Base-by-base conservation (phyloP, 2,329 filamentous ascomycete genomes). In the Rutstroemia sp. region DNA sequence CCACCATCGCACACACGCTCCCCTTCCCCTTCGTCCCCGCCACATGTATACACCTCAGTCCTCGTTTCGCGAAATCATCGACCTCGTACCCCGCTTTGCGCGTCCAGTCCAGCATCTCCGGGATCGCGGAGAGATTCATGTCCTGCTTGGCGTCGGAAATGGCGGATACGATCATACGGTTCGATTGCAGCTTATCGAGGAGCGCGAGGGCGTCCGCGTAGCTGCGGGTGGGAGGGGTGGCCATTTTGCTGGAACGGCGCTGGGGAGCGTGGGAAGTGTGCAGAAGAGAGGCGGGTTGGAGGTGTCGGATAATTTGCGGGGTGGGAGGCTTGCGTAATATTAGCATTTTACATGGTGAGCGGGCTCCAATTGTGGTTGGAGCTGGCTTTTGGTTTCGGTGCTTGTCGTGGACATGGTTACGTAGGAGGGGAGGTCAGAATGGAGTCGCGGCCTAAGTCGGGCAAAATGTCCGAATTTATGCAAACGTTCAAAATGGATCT, bases 1-100 rank as follows among this genome's bases (percentile, higher is more conserved):
- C 78, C 56, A 81, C 74, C 64, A 86, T 88, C 40, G 83, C 84
- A 65, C 84, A 89, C 1, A 84, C 87, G 65, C 81, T 87, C 17
- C 86, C 86, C 45, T 66, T 97, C 58, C 92, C 92, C 71, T 96
- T 97, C 4, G 92, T 96, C 12, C 92, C 92, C 1, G 92, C 89
- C 47, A 97, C 84, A 69, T 97, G 92, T 59, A 97, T 83, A 62
- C 78, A 66, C 44, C 57, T 65, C 42, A 67, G 21, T 8, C 65
- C 64, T 9, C 47, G 57, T 16, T 57, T 61, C 7, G 59, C 50
- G 21, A 68, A 59, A 30, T 68, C 65, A 1, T 42, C 46, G 1
- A 58, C 49, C 27, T 57, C 48, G 40, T 66, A 68, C 14, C 66
- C 67, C 12, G 65, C 67, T 51, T 59, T 65, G 23, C 61, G 61